phyloP scores from a whole-genome alignment of 2,329 filamentous ascomycete genomes.

The Exserohilum rostratum region DNA sequence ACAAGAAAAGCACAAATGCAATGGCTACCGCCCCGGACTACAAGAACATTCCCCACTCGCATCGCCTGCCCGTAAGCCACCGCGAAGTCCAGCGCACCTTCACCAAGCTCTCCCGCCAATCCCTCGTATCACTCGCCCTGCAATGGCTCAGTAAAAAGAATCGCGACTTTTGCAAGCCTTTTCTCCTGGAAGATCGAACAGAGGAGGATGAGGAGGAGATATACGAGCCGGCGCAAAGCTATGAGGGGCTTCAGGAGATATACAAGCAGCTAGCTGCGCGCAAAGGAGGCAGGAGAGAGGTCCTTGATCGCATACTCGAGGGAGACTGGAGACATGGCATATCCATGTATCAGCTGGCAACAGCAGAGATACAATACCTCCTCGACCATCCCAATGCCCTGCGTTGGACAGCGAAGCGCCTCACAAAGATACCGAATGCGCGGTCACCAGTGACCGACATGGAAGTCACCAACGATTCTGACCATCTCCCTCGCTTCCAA shows the following conservation, averaged over 20 bases:
- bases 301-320: conserved; percentile 62
- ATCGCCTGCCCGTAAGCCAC: conserved; percentile 71
- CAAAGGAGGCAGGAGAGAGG: conserved; percentile 60
- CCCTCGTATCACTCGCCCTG: conserved; percentile 73
- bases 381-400: conserved; percentile 59
- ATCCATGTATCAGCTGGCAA: conserved; percentile 61
- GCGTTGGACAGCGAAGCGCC: conserved; percentile 61
- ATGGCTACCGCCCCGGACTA: conserved; percentile 71
- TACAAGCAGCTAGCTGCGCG: conserved; percentile 49
- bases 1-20: conserved; percentile 32
- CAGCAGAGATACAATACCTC: conserved; percentile 60
- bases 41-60: conserved; percentile 71
- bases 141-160: conserved; percentile 78
- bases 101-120: conserved; percentile 71
- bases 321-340: conserved; percentile 64
- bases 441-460: conserved; percentile 35
- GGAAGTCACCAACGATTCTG: conserved; percentile 49
- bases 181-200: conserved; percentile 52
- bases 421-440: conserved; percentile 45
- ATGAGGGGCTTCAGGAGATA: conserved; percentile 67
- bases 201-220: conserved; percentile 63
- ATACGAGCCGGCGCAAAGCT: conserved; percentile 70
- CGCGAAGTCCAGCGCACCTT: conserved; percentile 70
- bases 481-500: conserved; percentile 71
- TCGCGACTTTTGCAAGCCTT: conserved; percentile 64